Percentiles rank a stretch among this genome's conserved stretches.
Evolutionary conservation across 306 rosid genomes (phyloP).

Genomic region (Cucumis melo): DNA sequence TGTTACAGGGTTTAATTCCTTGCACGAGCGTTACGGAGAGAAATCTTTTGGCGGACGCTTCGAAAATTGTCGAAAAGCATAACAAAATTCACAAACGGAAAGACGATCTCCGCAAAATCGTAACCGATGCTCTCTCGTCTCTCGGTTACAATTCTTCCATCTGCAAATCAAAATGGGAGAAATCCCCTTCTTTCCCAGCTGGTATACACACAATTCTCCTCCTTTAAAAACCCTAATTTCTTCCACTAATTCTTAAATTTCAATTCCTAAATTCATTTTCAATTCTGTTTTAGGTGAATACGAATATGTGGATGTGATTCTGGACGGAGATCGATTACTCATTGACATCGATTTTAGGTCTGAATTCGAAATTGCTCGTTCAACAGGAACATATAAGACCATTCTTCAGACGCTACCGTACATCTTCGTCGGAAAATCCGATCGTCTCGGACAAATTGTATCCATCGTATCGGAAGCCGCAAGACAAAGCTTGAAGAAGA

Average conservation of each 20-base stretch:
- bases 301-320: slow-evolving; percentile 70
- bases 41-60: slow-evolving; percentile 75
- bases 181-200: slow-evolving; percentile 56
- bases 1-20: slow-evolving; percentile 44
- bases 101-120: slow-evolving; percentile 60
- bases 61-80: slow-evolving; percentile 72
- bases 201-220: slow-evolving; percentile 20
- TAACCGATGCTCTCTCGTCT: slow-evolving; percentile 44
- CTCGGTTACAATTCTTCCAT: slow-evolving; percentile 70
- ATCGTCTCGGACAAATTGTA: slow-evolving; percentile 67
- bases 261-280: not conserved
- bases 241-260: not conserved
- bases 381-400: slow-evolving; percentile 69
- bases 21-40: slow-evolving; percentile 75
- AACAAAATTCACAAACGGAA: slow-evolving; percentile 45
- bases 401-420: slow-evolving; percentile 71
- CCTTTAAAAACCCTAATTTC: not conserved
- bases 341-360: slow-evolving; percentile 85
- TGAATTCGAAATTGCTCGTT: slow-evolving; percentile 90
- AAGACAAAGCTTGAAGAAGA: slow-evolving; percentile 79
- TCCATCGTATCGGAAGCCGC: slow-evolving; percentile 73
- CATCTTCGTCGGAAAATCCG: slow-evolving; percentile 76
- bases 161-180: slow-evolving; percentile 91
- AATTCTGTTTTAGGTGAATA: slow-evolving; percentile 56
- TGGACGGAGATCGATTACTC: slow-evolving; percentile 65